Evolutionary conservation across 2,329 filamentous ascomycete species (phyloP).

Genomic region (Sporothrix mexicana): DNA sequence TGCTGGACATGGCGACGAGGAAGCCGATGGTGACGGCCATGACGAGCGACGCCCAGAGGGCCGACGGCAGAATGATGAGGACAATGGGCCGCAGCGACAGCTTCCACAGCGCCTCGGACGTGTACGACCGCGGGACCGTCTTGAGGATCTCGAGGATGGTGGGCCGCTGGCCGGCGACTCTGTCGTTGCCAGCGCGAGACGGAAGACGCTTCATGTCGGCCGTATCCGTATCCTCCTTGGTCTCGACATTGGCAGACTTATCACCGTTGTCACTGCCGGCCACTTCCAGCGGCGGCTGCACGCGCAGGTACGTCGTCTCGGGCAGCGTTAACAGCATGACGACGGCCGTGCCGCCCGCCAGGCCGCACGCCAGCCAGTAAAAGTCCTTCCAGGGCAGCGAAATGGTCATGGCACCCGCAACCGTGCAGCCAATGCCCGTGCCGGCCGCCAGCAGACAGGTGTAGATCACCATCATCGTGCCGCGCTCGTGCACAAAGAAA

Average conservation of each 20-base stretch:
- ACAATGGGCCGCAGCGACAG: not conserved
- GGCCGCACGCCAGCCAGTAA: not conserved
- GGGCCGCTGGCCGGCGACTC: not conserved
- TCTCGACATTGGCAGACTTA: not conserved
- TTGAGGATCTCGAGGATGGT: not conserved
- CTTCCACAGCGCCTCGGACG: not conserved
- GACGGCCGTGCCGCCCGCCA: not conserved
- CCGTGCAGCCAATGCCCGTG: not conserved
- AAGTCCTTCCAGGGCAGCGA: not conserved
- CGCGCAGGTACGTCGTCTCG: not conserved
- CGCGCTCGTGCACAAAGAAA: constrained; percentile 2
- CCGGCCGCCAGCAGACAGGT: not conserved
- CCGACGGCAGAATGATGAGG: not conserved
- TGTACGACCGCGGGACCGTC: not conserved
- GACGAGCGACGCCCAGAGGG: not conserved
- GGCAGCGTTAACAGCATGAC: not conserved
- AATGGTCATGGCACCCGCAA: not conserved
- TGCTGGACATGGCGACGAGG: constrained; percentile 1
- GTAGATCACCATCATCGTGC: not conserved
- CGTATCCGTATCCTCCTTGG: not conserved
- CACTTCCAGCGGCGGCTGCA: too few species aligned
- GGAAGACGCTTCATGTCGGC: not conserved
- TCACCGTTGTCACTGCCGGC: too few species aligned
- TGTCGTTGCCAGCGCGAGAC: too few species aligned
- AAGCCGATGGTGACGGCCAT: not conserved